Conservation (phyloP, 2,329 filamentous ascomycete genomes). For the Coniochaeta sp. region DNA sequence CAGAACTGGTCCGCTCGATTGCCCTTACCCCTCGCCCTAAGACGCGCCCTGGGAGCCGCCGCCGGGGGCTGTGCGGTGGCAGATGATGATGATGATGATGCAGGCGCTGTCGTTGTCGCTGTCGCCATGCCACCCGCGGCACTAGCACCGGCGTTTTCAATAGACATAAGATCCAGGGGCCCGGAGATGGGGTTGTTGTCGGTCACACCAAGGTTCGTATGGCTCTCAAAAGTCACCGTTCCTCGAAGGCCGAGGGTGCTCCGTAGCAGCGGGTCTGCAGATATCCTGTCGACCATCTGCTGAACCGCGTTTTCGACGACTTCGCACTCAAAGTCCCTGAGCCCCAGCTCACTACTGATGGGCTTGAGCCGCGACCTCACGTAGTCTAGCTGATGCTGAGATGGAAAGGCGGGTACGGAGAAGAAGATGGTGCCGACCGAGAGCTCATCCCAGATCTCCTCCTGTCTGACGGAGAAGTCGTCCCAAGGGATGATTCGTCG, state of each 20-base stretch:
- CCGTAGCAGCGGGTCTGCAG: conserved; percentile 18
- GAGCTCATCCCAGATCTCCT: conserved; percentile 22
- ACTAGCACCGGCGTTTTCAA: conserved; percentile 6
- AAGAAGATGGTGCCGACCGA: conserved; percentile 15
- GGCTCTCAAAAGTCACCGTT: conserved; percentile 27
- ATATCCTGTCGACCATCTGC: conserved; percentile 20
- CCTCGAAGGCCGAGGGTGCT: conserved; percentile 21
- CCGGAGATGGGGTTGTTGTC: conserved; percentile 15
- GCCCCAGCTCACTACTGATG: conserved; percentile 25
- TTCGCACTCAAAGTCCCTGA: conserved; percentile 24
- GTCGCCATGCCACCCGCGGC: too few species aligned
- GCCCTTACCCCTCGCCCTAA: conserved; percentile 18
- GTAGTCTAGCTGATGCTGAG: conserved; percentile 24
- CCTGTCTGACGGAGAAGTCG: conserved; percentile 21
- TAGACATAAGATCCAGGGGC: conserved; percentile 15
- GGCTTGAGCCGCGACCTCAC: conserved; percentile 19
- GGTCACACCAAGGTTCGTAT: conserved; percentile 25
- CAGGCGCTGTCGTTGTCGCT: too few species aligned
- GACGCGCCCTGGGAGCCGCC: too few species aligned
- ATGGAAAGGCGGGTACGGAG: conserved; percentile 21
- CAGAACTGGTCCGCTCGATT: conserved; percentile 25
- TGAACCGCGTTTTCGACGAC: conserved; percentile 27
- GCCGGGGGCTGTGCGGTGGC: too few species aligned
- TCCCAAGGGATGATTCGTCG: conserved; percentile 26
- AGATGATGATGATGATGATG: too few species aligned